Evolutionary conservation across 2,329 filamentous ascomycete species (phyloP), one percentile per base, ranked within the genome.

Genomic region (Malbranchea cinnamomea): DNA sequence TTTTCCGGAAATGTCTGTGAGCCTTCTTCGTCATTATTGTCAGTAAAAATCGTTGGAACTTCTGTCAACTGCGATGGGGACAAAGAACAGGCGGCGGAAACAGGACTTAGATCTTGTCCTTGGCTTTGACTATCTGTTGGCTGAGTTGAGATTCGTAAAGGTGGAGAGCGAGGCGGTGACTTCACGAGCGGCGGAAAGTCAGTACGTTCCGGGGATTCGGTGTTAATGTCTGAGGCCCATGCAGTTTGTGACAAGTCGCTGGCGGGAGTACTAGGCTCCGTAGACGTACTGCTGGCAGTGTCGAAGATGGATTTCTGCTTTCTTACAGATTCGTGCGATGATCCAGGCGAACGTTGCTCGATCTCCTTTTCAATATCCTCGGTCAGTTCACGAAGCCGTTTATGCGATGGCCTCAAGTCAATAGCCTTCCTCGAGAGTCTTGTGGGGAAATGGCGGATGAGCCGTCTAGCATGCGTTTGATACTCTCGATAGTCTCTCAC

Each of bases 401-500:
- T 44, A n/a, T 53, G 49, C 9, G 55, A 47, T 17, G 53, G 44
- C 6, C 48, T 48, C 20, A 63, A 41, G 5, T 44, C 44, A 10
- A 41, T 30, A 10, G 50, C 36, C 10, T 41, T 42, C 12, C 43
- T 42, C 7, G 41, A 31, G 4, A 44, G 35, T 23, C 45, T 51
- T 32, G 53, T 52, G 10, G 54, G 50, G 28, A 53, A 60, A 28
- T 57, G 49, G 19, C 51, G 50, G 33, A 48, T 44, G 9, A 64
- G 39, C 8, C 49, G 43, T 7, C 53, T 53, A 4, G 52, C 57
- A 32, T 64, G 60, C 1, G 55, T 60, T 32, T 61, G 52, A 37
- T 61, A 64, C 33, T 63, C 60, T 16, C 59, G 52, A 38, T 59
- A 60, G 33, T 64, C 60, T 12, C 56, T 56, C 5, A 61, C 52